Base-by-base conservation (phyloP, 495 filamentous ascomycete species). In the Extremus antarcticus region DNA sequence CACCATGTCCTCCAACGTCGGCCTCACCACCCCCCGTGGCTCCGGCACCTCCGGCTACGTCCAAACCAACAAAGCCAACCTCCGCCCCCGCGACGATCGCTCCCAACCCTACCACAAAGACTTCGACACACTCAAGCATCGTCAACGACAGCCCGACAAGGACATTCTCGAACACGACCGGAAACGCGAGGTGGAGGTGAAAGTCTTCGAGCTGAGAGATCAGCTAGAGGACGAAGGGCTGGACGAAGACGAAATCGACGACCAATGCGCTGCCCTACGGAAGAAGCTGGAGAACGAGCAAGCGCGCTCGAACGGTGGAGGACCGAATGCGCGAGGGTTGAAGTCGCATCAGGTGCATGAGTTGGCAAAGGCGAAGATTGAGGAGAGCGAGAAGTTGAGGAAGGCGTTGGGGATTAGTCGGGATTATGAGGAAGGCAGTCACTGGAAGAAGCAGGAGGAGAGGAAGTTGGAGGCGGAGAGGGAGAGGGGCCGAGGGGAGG, bases 281-380 rank as follows among this genome's bases (percentile, higher is more conserved):
- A 76, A 80, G 63, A 82, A 86, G 58, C 71, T 90, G 0, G 66
- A 79, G 29, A 73, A 69, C 4, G 76, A 83, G 60, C 70, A 78
- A 67, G 73, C 78, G 57, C 10, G 66, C 65, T 13, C 53, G 58
- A 9, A 62, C 56, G 51, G 67, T 58, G 15, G 65, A 63, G 16
- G 67, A 63, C 73, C 94, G 39, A 66, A 68, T 38, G 66, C 72
- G 70, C 61, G 76, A 71, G 61, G 76, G 73, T 72, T 95, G 45
- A 99, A 96, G 72, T 73, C 80, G 55, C 89, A 97, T 73, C 88
- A 95, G 70, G 90, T 97, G 22, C 92, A 99, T 78, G 91, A 97
- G 71, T 70, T 94, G 62, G 92, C 92, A 22, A 84, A 90, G 66
- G 91, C 90, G 51, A 99, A 99, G 81, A 90, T 94, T 65, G 84